Percentiles rank a stretch among this genome's conserved stretches.
Conservation (phyloP, 2,329 filamentous ascomycete species). For the Fusarium xyrophilum region DNA sequence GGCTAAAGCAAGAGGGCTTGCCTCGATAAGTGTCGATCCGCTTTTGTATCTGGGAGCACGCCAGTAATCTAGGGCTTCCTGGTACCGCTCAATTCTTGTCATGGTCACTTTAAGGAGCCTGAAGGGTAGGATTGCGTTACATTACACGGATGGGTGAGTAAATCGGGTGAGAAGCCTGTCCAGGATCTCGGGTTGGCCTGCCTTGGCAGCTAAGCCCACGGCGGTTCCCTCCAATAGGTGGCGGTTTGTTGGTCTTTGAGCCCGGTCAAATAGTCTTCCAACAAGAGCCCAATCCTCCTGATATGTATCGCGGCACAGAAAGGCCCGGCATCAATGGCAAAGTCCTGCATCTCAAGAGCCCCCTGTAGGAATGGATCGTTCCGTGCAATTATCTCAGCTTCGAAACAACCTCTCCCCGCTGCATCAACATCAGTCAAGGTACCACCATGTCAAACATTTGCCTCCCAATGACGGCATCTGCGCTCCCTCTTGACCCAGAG, state of each 20-base stretch:
- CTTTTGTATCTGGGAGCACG: too few relatives aligned
- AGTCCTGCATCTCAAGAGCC: fast-evolving
- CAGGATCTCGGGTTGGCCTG: fast-evolving
- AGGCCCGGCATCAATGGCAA: not conserved
- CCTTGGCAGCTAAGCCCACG: not conserved
- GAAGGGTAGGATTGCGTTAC: too few relatives aligned
- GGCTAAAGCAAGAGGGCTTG: too few relatives aligned
- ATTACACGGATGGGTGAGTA: too few relatives aligned
- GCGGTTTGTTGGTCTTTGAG: fast-evolving
- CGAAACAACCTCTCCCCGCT: fast-evolving
- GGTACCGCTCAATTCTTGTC: too few relatives aligned
- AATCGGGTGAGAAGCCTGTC: not conserved
- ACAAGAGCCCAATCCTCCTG: not conserved
- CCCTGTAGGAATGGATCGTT: fast-evolving
- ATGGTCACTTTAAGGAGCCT: too few relatives aligned
- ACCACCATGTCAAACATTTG: fast-evolving
- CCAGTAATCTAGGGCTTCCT: too few relatives aligned
- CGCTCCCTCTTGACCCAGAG: not conserved
- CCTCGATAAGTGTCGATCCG: too few relatives aligned
- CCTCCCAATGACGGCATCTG: not conserved
- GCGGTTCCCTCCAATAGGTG: not conserved
- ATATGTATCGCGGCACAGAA: fast-evolving
- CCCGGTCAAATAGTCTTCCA: fast-evolving
- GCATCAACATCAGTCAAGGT: fast-evolving
- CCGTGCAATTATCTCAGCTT: not conserved